Evolutionary conservation across 495 filamentous ascomycete species (phyloP), one percentile per base, ranked within the genome.

Genomic region (Penicillium arizonense): DNA sequence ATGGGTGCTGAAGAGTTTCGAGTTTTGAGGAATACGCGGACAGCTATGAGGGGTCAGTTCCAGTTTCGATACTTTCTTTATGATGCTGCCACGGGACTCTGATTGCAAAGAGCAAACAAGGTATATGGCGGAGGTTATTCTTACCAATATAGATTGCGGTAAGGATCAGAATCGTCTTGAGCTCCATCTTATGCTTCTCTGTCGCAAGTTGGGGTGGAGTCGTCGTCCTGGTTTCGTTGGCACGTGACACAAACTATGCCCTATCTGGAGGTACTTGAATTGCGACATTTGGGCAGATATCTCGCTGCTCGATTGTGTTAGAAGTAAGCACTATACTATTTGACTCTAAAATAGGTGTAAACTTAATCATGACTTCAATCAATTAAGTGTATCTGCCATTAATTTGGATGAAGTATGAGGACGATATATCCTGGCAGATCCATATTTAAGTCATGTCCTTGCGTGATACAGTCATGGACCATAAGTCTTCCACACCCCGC

Each of bases 101-200:
- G 24, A n/a, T 14, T n/a, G 34, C 3, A 11, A n/a, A 2, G 3
- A 24, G 3, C 10, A 2, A 5, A 12, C 11, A 24, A 26, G 5
- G 18, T n/a, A 13, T 11, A 13, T 30, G 7, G 12, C 12, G 7
- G 26, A 30, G 28, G 2, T 2, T 30, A 8, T n/a, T 28, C 57
- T 49, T 50, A 66, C 63, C 55, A 30, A 66, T 55, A 26, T 53
- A 66, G 21, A 61, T 26, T 4, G 52, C 57, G 23, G 50, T 23
- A 33, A 63, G 30, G 54, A 65, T 61, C 28, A 61, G 33, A 39
- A 63, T 18, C 32, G 60, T 65, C 20, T 49, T 52, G 28, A 61
- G 49, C 50, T 65, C 60, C 63, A 65, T 65, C 16, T 21, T 50
- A 5, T 26, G 28, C 36, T 13, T 41, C 11, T 34, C 23, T 21